Percentiles rank a stretch among this genome's conserved stretches.
phyloP scores from a whole-genome alignment of 805 yeast genomes.

The Brettanomyces anomalus region DNA sequence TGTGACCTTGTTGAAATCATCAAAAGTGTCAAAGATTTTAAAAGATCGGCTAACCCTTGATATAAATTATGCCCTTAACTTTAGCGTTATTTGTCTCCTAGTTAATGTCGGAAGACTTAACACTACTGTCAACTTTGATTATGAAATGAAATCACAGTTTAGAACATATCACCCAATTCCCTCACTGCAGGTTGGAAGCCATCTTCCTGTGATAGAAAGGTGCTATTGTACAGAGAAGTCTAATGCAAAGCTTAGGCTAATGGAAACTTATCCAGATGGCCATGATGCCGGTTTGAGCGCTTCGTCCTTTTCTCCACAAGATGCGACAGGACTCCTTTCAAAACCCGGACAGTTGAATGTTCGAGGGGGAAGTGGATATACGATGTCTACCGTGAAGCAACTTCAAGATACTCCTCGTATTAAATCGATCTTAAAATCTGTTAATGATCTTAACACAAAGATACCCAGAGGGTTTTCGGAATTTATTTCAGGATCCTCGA shows the following conservation, averaged over 20 bases:
- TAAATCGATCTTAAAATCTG: constrained; percentile 81
- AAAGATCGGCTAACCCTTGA: constrained; percentile 71
- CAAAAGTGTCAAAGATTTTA: constrained; percentile 74
- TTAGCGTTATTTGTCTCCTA: constrained; percentile 46
- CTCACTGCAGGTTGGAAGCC: constrained; percentile 64
- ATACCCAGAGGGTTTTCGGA: constrained; percentile 39
- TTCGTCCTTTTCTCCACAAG: not conserved
- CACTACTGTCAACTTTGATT: constrained; percentile 89
- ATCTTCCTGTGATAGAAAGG: constrained; percentile 20
- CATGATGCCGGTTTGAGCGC: not conserved
- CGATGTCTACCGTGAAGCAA: constrained; percentile 51
- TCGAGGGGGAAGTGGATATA: constrained; percentile 24
- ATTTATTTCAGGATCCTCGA: constrained; percentile 22
- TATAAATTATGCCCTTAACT: constrained; percentile 27
- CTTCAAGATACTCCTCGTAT: constrained; percentile 92
- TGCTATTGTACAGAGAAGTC: constrained; percentile 16
- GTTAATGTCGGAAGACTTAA: constrained; percentile 92
- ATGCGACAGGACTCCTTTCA: not conserved
- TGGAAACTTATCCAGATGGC: constrained; percentile 7
- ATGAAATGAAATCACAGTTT: constrained; percentile 90
- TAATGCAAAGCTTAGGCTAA: constrained; percentile 11
- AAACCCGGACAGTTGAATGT: constrained; percentile 5
- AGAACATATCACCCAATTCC: constrained; percentile 94
- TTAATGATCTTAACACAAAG: constrained; percentile 59
- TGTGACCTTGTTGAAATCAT: constrained; percentile 70